These are phyloP conservation scores for Helminthosporium solani DNA, from an alignment of 2,329 filamentous ascomycete genomes.

Conservation along the genomic window DNA sequence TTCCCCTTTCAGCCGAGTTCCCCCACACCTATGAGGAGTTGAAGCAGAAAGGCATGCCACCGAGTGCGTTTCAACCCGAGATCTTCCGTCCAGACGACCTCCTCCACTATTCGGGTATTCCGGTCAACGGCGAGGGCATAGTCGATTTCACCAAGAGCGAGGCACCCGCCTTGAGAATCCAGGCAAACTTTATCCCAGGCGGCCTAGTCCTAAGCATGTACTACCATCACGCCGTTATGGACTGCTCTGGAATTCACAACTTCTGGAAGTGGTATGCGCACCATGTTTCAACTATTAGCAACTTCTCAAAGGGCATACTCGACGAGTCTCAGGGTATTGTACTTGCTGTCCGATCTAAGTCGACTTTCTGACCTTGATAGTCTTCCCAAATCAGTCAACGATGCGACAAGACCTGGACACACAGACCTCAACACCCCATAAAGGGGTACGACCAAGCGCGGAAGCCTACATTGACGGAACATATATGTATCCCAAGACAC, in stretches of 20 bases:
- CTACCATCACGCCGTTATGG: constrained; percentile 34
- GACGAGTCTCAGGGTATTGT: constrained; percentile 4
- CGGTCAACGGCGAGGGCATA: constrained; percentile 30
- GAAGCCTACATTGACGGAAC: constrained; percentile 32
- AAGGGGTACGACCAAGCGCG: constrained; percentile 14
- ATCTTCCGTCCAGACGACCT: constrained; percentile 36
- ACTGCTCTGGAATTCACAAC: constrained; percentile 31
- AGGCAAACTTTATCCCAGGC: constrained; percentile 39
- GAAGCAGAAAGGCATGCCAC: constrained; percentile 34
- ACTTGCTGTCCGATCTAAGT: constrained; percentile 1
- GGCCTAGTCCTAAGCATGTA: constrained; percentile 39
- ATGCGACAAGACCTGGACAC: constrained; percentile 26
- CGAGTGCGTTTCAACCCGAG: constrained; percentile 29
- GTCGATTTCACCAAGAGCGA: constrained; percentile 25
- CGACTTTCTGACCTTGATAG: constrained; percentile 14
- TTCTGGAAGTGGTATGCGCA: constrained; percentile 30
- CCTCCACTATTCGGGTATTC: constrained; percentile 26
- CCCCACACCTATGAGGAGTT: constrained; percentile 33
- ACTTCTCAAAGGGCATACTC: neutral
- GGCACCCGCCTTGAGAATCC: constrained; percentile 32
- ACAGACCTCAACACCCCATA: constrained; percentile 11
- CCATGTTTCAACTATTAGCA: constrained; percentile 21
- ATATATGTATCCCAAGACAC: constrained; percentile 27
- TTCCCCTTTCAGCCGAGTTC: constrained; percentile 14
- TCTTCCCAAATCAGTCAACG: constrained; percentile 22